A percentile compares a stretch with the other conserved stretches of the same genome.
phyloP scores from a whole-genome alignment of 2,329 filamentous ascomycete genomes.

The Fusarium liriodendri region DNA sequence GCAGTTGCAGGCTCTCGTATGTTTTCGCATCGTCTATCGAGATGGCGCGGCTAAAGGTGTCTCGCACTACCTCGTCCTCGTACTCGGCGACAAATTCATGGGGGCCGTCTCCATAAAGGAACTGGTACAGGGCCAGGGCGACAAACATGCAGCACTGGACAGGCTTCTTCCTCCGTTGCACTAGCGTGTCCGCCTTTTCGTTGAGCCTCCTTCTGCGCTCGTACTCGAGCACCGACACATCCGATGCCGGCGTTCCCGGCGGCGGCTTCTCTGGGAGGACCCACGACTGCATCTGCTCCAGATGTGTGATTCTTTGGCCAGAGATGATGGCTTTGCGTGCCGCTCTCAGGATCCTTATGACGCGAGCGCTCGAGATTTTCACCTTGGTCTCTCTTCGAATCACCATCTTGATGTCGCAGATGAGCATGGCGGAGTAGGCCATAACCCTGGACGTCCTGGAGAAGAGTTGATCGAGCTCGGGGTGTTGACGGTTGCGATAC shows the following conservation, averaged over 20 bases:
- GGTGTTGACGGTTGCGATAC: neutral
- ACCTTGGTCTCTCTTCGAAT: neutral
- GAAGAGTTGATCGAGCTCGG: slow-evolving; percentile 21
- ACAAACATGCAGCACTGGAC: slow-evolving; percentile 36
- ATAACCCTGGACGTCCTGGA: slow-evolving; percentile 21
- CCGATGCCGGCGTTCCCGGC: neutral
- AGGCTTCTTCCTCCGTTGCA: slow-evolving; percentile 24
- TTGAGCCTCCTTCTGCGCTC: slow-evolving; percentile 17
- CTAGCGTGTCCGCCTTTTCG: slow-evolving; percentile 15
- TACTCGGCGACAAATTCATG: slow-evolving; percentile 34
- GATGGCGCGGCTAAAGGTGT: slow-evolving; percentile 23
- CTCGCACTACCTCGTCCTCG: slow-evolving; percentile 27
- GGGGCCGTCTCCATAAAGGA: slow-evolving; percentile 17
- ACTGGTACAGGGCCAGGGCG: slow-evolving; percentile 19
- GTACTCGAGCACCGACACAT: slow-evolving; percentile 9
- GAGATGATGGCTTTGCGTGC: slow-evolving; percentile 25
- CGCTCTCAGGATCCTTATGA: slow-evolving; percentile 21
- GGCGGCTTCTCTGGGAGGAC: slow-evolving; percentile 9
- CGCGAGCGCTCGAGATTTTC: slow-evolving; percentile 3
- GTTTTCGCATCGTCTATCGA: slow-evolving; percentile 32
- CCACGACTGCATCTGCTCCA: slow-evolving; percentile 19
- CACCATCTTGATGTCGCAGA: slow-evolving; percentile 31
- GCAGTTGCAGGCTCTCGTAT: slow-evolving; percentile 24
- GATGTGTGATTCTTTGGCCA: slow-evolving; percentile 28
- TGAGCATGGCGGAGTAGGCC: slow-evolving; percentile 15